Percentiles rank a stretch among this genome's conserved stretches.
phyloP scores from a whole-genome alignment of 23 red algal genomes.

The Chondrus crispus region DNA sequence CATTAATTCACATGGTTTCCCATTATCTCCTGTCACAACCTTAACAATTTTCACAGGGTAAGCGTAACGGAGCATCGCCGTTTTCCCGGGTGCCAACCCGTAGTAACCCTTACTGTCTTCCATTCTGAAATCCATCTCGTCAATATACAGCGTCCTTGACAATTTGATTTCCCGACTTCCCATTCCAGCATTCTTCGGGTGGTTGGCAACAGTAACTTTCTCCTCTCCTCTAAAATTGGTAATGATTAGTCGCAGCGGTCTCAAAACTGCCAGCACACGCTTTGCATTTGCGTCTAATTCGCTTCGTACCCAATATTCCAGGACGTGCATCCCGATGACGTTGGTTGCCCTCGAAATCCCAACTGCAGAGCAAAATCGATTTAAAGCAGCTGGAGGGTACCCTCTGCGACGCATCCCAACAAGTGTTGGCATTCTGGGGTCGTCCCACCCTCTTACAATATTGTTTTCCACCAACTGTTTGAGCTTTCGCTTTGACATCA shows the following conservation, averaged over 20 bases:
- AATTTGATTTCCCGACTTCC: constrained; percentile 68
- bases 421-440: constrained; percentile 95
- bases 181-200: constrained; percentile 85
- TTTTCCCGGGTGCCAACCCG: constrained; percentile 94
- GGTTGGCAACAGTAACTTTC: constrained; percentile 69
- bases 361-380: constrained; percentile 76
- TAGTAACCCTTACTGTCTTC: constrained; percentile 91
- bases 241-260: constrained; percentile 78
- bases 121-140: constrained; percentile 86
- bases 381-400: constrained; percentile 80
- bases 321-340: constrained; percentile 83
- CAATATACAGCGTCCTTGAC: constrained; percentile 84
- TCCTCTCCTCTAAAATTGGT: constrained; percentile 69
- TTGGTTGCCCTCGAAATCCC: constrained; percentile 82
- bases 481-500: constrained; percentile 91
- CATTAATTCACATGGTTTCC: constrained; percentile 18
- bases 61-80: constrained; percentile 85
- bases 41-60: constrained; percentile 76
- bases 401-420: constrained; percentile 87
- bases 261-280: constrained; percentile 75
- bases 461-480: constrained; percentile 78
- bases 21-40: constrained; percentile 27
- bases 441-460: constrained; percentile 94
- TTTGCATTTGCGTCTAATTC: constrained; percentile 68
- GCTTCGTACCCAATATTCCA: constrained; percentile 82